These are phyloP conservation scores for Mangifera indica DNA, from an alignment of 345 rosid genomes.

Conservation along the genomic window DNA sequence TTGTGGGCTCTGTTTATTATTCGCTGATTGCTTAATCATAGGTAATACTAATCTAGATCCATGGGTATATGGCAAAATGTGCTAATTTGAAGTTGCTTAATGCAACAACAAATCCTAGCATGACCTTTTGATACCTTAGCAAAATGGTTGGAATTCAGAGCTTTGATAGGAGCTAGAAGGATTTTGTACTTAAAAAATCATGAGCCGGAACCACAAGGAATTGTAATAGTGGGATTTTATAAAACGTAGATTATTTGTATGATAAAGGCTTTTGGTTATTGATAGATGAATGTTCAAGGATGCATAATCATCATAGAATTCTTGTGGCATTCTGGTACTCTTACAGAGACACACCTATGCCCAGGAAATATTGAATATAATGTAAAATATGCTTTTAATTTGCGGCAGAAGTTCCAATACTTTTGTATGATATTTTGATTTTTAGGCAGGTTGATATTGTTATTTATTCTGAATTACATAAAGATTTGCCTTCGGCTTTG, in stretches of 20 bases:
- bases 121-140: background rate
- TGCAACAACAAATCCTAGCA: background rate
- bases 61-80: background rate
- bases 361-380: background rate
- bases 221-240: background rate
- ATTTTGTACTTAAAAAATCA: too few relatives aligned
- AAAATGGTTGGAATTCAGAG: background rate
- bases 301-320: background rate
- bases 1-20: background rate
- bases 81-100: background rate
- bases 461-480: too few relatives aligned
- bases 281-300: background rate
- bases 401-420: background rate
- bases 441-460: background rate
- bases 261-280: background rate
- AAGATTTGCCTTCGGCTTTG: background rate
- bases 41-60: too few relatives aligned
- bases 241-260: background rate
- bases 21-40: too few relatives aligned
- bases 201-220: background rate
- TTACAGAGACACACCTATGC: background rate
- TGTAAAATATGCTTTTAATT: background rate
- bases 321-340: slow-evolving; percentile 2
- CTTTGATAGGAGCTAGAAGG: too few relatives aligned
- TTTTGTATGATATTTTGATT: background rate